Conservation (phyloP, 495 filamentous ascomycete species). For the Mytilinidion resinicola region DNA sequence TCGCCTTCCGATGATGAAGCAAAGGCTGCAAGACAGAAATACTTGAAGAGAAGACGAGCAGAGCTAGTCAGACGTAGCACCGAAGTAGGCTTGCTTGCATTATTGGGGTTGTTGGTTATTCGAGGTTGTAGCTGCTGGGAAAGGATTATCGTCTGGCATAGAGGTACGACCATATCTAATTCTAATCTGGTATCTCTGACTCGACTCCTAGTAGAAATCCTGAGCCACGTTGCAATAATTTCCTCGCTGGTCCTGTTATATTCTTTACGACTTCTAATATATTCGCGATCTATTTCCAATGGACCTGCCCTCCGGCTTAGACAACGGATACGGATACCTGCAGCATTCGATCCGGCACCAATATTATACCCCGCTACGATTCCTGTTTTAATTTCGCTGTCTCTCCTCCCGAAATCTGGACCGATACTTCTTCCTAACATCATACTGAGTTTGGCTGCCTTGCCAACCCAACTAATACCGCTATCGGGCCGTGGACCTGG, state of each 20-base stretch:
- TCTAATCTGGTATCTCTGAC: neutral
- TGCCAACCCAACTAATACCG: slow-evolving; percentile 70
- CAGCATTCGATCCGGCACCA: slow-evolving; percentile 78
- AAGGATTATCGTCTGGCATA: slow-evolving; percentile 25
- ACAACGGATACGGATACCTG: slow-evolving; percentile 42
- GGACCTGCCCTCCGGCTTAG: slow-evolving; percentile 7
- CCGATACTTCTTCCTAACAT: slow-evolving; percentile 68
- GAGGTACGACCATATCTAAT: slow-evolving; percentile 17
- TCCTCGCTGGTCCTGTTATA: slow-evolving; percentile 13
- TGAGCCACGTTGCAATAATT: slow-evolving; percentile 25
- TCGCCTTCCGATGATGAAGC: slow-evolving; percentile 23
- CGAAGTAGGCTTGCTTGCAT: slow-evolving; percentile 31
- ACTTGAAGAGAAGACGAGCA: slow-evolving; percentile 27
- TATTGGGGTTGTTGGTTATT: slow-evolving; percentile 26
- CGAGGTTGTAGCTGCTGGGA: slow-evolving; percentile 27
- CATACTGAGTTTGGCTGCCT: slow-evolving; percentile 67
- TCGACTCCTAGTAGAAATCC: slow-evolving; percentile 18
- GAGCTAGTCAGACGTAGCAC: slow-evolving; percentile 32
- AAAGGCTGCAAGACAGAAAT: slow-evolving; percentile 27
- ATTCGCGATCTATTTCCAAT: slow-evolving; percentile 10
- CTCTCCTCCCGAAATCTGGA: slow-evolving; percentile 54
- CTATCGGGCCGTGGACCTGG: slow-evolving; percentile 40
- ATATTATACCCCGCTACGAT: slow-evolving; percentile 77
- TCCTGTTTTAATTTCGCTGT: slow-evolving; percentile 70
- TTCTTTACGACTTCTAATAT: slow-evolving; percentile 21